Evolutionary conservation across 176 grass and related monocot species (phyloP), one percentile per base, ranked within the genome.

Genomic region (Musa itinerans): DNA sequence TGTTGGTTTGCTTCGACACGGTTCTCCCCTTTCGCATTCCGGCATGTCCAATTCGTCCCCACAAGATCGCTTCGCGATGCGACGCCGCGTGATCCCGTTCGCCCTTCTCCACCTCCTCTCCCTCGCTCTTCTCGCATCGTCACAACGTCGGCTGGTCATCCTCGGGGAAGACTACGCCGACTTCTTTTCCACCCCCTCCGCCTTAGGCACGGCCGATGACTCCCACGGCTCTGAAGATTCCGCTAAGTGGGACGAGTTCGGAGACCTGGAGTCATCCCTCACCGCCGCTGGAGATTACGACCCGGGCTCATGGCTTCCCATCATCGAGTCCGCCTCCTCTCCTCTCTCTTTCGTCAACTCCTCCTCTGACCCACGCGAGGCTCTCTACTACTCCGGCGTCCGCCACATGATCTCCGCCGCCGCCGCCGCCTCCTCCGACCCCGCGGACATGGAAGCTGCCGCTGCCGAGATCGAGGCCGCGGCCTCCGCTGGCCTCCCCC

Each of bases 241-340:
- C 63, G 81, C 82, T 21, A 89, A 90, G 14, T 97, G 94, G 94
- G 94, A 97, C 82, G 90, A 96, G 61, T 92, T 96, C 83, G 69
- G 85, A 8, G 83, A 88, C 71, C 83, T 77, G n/a, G 82, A 82
- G 54, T 73, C 83, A 57, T 20, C 80, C 65, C 22, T 69, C 5
- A 80, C 82, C 54, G 84, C 78, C 43, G 80, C 80, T 63, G 81
- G 74, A 51, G 79, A 74, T 48, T 83, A 68, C 90, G 72, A 89
- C 79, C 61, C 49, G 9, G 84, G 81, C 10, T 90, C 88, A 0
- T 97, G 94, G 88, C 80, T 76, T 8, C 84, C 94, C 53, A 49
- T 93, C 65, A 84, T 97, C 20, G 94, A 89, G 17, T 80, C 86
- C 10, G 22, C 23, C 34, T 43, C 34, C 34, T 43, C 34, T 43